phyloP scores from a whole-genome alignment of 176 grass and related monocot genomes.

The Juncus inflexus region DNA sequence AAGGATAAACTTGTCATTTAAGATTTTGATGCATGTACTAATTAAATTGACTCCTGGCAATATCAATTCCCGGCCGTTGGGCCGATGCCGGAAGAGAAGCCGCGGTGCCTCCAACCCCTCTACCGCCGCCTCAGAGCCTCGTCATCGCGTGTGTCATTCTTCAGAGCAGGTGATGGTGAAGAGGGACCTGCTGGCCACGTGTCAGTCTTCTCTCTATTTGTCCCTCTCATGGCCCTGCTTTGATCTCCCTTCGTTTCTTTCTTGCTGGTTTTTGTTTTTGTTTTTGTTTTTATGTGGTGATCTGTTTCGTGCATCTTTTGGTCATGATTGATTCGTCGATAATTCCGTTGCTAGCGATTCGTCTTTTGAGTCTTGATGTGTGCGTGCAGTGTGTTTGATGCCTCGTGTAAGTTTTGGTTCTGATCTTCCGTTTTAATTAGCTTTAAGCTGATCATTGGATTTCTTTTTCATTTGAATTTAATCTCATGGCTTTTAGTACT shows the following conservation, averaged over 20 bases:
- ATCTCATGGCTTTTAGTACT: no score
- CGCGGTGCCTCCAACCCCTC: neutral
- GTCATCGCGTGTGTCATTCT: neutral
- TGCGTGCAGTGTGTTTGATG: conserved; percentile 2
- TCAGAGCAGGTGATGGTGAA: conserved; percentile 31
- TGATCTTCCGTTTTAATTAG: conserved; percentile 11
- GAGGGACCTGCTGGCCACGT: conserved; percentile 30
- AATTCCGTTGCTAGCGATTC: neutral
- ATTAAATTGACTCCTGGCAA: no score
- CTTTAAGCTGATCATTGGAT: neutral
- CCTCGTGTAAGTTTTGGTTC: no score
- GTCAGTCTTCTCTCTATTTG: conserved; percentile 33
- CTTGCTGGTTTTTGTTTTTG: neutral
- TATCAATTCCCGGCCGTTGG: no score
- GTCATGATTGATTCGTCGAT: neutral
- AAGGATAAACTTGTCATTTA: no score
- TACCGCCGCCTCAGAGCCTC: neutral
- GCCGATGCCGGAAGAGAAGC: conserved; percentile 20
- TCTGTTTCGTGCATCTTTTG: conserved; percentile 7
- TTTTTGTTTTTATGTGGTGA: neutral
- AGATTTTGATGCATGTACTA: no score
- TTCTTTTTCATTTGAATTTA: no score
- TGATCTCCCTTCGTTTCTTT: conserved; percentile 2
- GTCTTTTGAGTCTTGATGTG: conserved; percentile 4
- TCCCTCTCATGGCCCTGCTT: neutral